Conservation (phyloP, 805 yeast genomes). For the Candida adriatica region DNA sequence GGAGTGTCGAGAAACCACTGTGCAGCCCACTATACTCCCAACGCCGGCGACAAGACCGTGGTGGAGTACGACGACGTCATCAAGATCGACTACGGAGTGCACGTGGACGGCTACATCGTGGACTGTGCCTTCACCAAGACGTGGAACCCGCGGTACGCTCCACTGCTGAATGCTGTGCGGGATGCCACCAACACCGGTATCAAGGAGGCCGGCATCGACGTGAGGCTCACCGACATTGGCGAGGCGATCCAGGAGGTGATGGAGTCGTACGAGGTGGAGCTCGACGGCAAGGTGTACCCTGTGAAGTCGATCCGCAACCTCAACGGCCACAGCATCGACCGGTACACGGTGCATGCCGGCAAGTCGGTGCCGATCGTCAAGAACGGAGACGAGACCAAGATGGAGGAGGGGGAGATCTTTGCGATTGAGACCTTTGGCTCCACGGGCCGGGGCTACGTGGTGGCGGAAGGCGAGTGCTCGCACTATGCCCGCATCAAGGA, state of each 20-base stretch:
- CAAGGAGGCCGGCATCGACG: conserved; percentile 92
- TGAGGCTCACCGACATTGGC: conserved; percentile 89
- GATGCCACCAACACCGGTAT: conserved; percentile 95
- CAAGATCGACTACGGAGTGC: conserved; percentile 97
- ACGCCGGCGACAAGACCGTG: conserved; percentile 83
- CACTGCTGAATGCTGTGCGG: conserved; percentile 72
- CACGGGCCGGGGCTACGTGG: conserved; percentile 90
- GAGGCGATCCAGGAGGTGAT: conserved; percentile 94
- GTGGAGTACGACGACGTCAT: conserved; percentile 83
- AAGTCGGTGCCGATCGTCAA: conserved; percentile 95
- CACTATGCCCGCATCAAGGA: conserved; percentile 73
- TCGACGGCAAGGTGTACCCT: conserved; percentile 79
- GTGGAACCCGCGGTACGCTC: conserved; percentile 78
- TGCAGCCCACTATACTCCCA: conserved; percentile 98
- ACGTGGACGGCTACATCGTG: conserved; percentile 86
- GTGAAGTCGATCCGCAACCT: conserved; percentile 86
- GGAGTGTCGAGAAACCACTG: conserved; percentile 89
- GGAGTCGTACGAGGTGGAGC: conserved; percentile 93
- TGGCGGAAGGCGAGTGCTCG: conserved; percentile 84
- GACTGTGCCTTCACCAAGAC: conserved; percentile 94
- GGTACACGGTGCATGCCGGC: conserved; percentile 84
- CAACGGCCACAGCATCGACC: conserved; percentile 90
- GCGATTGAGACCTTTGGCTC: conserved; percentile 98
- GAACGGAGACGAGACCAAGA: conserved; percentile 88
- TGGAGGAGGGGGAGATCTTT: conserved; percentile 98